These are phyloP conservation scores for Coemansia sp. DNA, from an alignment of 192 early-diverging fungal genomes.

Conservation along the genomic window DNA sequence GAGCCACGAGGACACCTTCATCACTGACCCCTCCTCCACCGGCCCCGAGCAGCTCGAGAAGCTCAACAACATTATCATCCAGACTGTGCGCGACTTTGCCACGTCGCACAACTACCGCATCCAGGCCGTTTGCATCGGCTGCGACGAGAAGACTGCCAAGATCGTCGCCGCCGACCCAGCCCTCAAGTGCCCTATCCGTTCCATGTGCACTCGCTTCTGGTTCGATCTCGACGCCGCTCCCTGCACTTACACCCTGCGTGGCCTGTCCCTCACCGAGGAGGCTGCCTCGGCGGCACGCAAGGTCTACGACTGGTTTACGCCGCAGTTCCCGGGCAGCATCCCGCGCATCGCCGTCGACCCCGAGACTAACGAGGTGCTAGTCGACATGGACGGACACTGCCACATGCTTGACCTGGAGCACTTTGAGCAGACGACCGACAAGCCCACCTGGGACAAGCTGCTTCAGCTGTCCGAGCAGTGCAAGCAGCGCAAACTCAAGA, in stretches of 20 bases:
- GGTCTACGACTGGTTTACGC: conserved; percentile 68
- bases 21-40: conserved; percentile 11
- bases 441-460: conserved; percentile 68
- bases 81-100: conserved; percentile 57
- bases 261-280: conserved; percentile 63
- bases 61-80: conserved; percentile 54
- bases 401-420: conserved; percentile 63
- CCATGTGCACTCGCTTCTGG: conserved; percentile 62
- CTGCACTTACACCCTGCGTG: conserved; percentile 66
- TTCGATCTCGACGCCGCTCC: conserved; percentile 75
- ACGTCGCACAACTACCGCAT: conserved; percentile 65
- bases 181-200: conserved; percentile 45
- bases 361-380: conserved; percentile 64
- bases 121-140: conserved; percentile 63
- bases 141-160: conserved; percentile 48
- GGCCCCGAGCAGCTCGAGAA: conserved; percentile 49
- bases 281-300: conserved; percentile 74
- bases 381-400: conserved; percentile 74
- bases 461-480: conserved; percentile 56
- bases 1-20: conserved; percentile 57
- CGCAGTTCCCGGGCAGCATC: conserved; percentile 70
- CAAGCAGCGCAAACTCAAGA: conserved; percentile 58
- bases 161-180: conserved; percentile 36
- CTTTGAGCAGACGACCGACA: conserved; percentile 63
- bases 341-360: conserved; percentile 67